Evolutionary conservation across 208 protist genomes (phyloP), one percentile per base, ranked within the genome.

Genomic region (Balamuthia mandrillaris): DNA sequence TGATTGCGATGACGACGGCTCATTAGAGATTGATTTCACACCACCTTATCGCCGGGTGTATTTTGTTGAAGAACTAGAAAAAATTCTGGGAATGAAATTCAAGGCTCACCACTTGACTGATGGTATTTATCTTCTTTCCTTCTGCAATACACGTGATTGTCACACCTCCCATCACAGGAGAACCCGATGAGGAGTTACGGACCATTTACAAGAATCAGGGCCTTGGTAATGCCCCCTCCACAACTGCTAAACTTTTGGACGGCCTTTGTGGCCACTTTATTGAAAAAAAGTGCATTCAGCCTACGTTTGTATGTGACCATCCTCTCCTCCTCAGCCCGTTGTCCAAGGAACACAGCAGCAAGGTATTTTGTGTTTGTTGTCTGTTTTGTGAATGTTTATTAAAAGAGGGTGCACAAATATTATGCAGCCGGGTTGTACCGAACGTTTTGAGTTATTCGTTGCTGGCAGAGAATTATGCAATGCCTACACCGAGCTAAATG

Each of bases 11-110:
- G n/a, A n/a, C n/a, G n/a, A n/a, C n/a, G 94, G 94, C 21, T 24
- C 9, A 27, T 7, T 68, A 12, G 33, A 27, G 12, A 98, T 99
- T 78, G 97, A 99, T 91, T 99, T 99, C 91, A 98, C 91, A 51
- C 97, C 97, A 39, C 98, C 98, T n/a, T 99, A 98, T 86, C 95
- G 94, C 81, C 93, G 97, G 41, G 88, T n/a, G n/a, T n/a, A n/a
- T n/a, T n/a, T n/a, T n/a, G n/a, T n/a, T n/a, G n/a, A n/a, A n/a
- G n/a, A n/a, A n/a, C n/a, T n/a, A n/a, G n/a, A n/a, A n/a, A n/a
- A n/a, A n/a, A n/a, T n/a, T n/a, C n/a, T n/a, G n/a, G n/a, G n/a
- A n/a, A n/a, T n/a, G n/a, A n/a, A n/a, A n/a, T n/a, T n/a, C n/a
- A n/a, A n/a, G n/a, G n/a, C n/a, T n/a, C n/a, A n/a, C n/a, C n/a